These are phyloP conservation scores for Colletotrichum destructivum DNA, from an alignment of 2,329 filamentous ascomycete species.

Conservation along the genomic window DNA sequence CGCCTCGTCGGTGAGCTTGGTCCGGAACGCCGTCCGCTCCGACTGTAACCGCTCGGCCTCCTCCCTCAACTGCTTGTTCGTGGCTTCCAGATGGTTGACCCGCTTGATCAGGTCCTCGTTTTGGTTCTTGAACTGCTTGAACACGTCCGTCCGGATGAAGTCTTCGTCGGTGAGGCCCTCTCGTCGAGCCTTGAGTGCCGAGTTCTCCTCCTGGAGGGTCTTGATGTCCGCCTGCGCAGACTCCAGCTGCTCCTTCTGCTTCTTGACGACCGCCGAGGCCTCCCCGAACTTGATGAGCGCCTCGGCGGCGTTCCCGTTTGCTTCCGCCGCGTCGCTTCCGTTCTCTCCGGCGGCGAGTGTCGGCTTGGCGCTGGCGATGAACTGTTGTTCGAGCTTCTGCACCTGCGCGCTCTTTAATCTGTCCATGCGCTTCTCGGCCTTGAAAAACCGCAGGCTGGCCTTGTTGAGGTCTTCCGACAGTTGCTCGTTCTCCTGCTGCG, in stretches of 20 bases:
- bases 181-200: constrained; percentile 76
- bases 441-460: constrained; percentile 91
- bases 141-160: constrained; percentile 91
- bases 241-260: constrained; percentile 91
- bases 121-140: constrained; percentile 91
- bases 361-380: constrained; percentile 75
- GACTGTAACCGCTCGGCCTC: constrained; percentile 88
- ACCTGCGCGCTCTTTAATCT: constrained; percentile 90
- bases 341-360: constrained; percentile 66
- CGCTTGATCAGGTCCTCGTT: constrained; percentile 94
- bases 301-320: constrained; percentile 73
- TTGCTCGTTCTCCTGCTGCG: constrained; percentile 85
- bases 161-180: constrained; percentile 90
- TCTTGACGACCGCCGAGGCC: constrained; percentile 80
- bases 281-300: constrained; percentile 84
- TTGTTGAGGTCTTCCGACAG: constrained; percentile 89
- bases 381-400: constrained; percentile 92
- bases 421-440: constrained; percentile 95
- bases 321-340: constrained; percentile 68
- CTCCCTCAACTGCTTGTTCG: constrained; percentile 86
- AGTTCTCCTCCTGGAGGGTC: constrained; percentile 82
- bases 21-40: constrained; percentile 86
- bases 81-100: constrained; percentile 91
- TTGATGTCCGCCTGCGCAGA: constrained; percentile 84
- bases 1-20: constrained; percentile 85